These are phyloP conservation scores for Galerina marginata DNA, from an alignment of 768 basidiomycete genomes.

Conservation along the genomic window DNA sequence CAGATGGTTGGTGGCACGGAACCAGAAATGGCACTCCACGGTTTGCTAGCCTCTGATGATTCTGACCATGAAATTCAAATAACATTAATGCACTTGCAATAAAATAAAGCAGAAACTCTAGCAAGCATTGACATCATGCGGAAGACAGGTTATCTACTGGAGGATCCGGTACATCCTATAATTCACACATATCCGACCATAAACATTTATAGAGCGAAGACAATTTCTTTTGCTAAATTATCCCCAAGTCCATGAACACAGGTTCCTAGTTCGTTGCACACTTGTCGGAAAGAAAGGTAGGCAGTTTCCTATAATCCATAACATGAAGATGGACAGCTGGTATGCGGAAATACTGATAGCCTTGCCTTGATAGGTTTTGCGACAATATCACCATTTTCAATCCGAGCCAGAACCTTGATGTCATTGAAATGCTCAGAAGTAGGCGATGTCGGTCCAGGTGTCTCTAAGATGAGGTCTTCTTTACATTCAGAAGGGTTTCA, in stretches of 20 bases:
- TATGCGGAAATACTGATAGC: background rate
- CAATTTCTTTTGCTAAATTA: conserved; percentile 46
- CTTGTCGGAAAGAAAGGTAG: conserved; percentile 35
- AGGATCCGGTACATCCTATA: background rate
- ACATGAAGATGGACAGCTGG: background rate
- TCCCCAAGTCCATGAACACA: conserved; percentile 51
- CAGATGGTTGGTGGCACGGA: no score
- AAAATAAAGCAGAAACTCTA: no score
- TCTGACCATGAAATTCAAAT: no score
- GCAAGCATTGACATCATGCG: background rate
- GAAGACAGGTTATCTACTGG: background rate
- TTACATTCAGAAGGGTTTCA: background rate
- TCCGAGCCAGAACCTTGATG: conserved; percentile 17
- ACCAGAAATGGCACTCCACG: no score
- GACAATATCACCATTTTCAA: conserved; percentile 22
- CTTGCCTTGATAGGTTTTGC: conserved; percentile 32
- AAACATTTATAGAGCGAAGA: conserved; percentile 33
- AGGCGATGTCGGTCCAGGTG: background rate
- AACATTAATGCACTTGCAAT: no score
- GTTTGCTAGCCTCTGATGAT: no score
- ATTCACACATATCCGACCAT: background rate
- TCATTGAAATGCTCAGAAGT: conserved; percentile 7
- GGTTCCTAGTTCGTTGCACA: conserved; percentile 39
- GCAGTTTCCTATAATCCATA: conserved; percentile 12
- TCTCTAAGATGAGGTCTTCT: background rate